Percentiles rank a stretch among this genome's conserved stretches.
phyloP scores from a whole-genome alignment of 2,329 filamentous ascomycete genomes.

The Epichloe brachyelytri region DNA sequence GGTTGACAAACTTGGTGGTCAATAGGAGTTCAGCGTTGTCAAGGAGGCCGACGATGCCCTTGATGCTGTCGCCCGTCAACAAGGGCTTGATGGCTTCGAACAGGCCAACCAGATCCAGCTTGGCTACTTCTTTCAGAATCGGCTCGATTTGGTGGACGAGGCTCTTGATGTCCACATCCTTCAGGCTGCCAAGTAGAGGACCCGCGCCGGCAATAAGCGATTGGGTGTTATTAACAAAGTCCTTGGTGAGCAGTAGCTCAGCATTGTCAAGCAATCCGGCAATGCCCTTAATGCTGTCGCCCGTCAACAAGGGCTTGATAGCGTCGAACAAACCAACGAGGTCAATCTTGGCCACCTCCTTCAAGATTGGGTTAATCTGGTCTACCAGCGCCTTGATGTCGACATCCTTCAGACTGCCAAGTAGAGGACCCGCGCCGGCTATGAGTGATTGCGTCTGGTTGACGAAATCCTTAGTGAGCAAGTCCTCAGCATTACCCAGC shows the following conservation, averaged over 20 bases:
- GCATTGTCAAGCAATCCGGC: conserved; percentile 1
- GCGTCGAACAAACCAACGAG: conserved; percentile 2
- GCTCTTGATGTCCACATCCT: conserved; percentile 16
- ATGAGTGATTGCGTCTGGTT: conserved; percentile 6
- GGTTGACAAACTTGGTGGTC: conserved; percentile 19
- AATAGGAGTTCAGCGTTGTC: conserved; percentile 19
- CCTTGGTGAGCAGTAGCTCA: conserved; percentile 5
- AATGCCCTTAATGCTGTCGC: conserved; percentile 13
- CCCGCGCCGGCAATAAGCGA: conserved; percentile 9
- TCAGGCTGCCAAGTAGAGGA: conserved; percentile 22
- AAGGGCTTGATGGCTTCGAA: conserved; percentile 8
- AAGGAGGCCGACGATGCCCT: conserved; percentile 15
- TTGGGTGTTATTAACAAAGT: conserved; percentile 11
- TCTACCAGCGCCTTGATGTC: conserved; percentile 10
- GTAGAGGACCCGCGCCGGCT: conserved; percentile 17
- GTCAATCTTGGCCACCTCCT: conserved; percentile 7
- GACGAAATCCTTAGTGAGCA: conserved; percentile 11
- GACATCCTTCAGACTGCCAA: conserved; percentile 21
- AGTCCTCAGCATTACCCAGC: conserved; percentile 1
- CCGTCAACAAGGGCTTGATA: conserved; percentile 9
- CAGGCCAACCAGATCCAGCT: conserved; percentile 2
- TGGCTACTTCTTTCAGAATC: conserved; percentile 12
- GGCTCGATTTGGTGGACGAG: conserved; percentile 12
- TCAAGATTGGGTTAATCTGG: conserved; percentile 17
- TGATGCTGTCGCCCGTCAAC: conserved; percentile 11